phyloP scores from a whole-genome alignment of 2,329 filamentous ascomycete genomes.

The Ceratocystis albifundus region DNA sequence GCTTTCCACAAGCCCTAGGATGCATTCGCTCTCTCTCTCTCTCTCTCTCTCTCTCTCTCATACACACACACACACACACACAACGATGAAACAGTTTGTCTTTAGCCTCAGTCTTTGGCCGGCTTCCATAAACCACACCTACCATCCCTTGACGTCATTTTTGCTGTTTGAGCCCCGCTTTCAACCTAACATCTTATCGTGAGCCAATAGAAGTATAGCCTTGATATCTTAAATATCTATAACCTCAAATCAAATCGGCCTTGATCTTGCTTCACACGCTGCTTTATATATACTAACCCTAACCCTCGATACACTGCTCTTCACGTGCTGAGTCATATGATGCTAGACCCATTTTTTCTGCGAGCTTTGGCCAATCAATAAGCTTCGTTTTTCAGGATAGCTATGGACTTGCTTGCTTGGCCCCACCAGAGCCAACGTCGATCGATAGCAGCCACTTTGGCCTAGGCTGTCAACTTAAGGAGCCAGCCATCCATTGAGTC shows the following conservation, averaged over 20 bases:
- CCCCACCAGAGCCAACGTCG: constrained; percentile 18
- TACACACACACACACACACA: too few relatives aligned
- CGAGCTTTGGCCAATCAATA: constrained; percentile 16
- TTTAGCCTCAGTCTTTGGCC: too few relatives aligned
- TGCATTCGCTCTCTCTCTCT: too few relatives aligned
- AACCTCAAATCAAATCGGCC: too few relatives aligned
- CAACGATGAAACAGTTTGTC: too few relatives aligned
- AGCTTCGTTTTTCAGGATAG: constrained; percentile 14
- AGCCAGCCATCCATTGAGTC: neutral
- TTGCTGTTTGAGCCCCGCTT: neutral
- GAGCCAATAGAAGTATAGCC: neutral
- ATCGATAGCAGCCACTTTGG: constrained; percentile 19
- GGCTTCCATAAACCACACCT: neutral
- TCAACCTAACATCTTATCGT: neutral
- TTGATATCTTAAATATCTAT: too few relatives aligned
- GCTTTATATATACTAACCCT: neutral
- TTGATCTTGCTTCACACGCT: too few relatives aligned
- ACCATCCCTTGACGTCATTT: neutral
- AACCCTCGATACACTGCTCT: neutral
- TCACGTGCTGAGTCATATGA: constrained; percentile 17
- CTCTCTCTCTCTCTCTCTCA: too few relatives aligned
- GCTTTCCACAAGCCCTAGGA: too few relatives aligned
- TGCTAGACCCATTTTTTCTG: neutral
- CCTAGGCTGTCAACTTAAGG: constrained; percentile 15
- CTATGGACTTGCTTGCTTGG: constrained; percentile 16